Conservation (phyloP, 495 filamentous ascomycete genomes). For the Xylona heveae region DNA sequence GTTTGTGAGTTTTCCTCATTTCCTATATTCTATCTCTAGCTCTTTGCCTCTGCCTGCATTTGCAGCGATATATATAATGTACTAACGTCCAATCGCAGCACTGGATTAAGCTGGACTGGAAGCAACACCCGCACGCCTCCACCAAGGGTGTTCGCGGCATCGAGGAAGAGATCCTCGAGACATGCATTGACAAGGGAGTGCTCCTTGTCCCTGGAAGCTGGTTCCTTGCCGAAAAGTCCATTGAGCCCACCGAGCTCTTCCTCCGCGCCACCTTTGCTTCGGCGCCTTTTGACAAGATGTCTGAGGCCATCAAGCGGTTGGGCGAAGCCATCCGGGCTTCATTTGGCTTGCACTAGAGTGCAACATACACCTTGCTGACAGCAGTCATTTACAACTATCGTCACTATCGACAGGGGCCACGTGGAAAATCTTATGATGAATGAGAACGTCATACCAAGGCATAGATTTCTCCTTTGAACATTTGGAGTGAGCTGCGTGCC, state of each 20-base stretch:
- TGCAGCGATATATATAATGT: background rate
- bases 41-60: constrained; percentile 1
- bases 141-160: constrained; percentile 42
- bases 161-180: constrained; percentile 68
- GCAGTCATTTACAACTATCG: too few relatives aligned
- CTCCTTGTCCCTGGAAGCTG: constrained; percentile 67
- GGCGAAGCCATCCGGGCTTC: constrained; percentile 42
- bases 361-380: too few relatives aligned
- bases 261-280: constrained; percentile 82
- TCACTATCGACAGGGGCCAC: too few relatives aligned
- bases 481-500: too few relatives aligned
- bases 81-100: constrained; percentile 24
- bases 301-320: constrained; percentile 57
- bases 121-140: constrained; percentile 40
- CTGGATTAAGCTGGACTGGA: constrained; percentile 66
- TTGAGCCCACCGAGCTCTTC: constrained; percentile 30
- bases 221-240: constrained; percentile 48
- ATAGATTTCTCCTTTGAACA: too few relatives aligned
- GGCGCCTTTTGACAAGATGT: constrained; percentile 51
- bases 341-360: constrained; percentile 32
- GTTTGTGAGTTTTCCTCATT: constrained; percentile 46
- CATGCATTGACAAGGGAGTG: constrained; percentile 45
- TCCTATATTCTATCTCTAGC: background rate
- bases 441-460: too few relatives aligned
- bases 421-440: too few relatives aligned